Conservation (phyloP, 306 rosid species). For the Potentilla sterilis region DNA sequence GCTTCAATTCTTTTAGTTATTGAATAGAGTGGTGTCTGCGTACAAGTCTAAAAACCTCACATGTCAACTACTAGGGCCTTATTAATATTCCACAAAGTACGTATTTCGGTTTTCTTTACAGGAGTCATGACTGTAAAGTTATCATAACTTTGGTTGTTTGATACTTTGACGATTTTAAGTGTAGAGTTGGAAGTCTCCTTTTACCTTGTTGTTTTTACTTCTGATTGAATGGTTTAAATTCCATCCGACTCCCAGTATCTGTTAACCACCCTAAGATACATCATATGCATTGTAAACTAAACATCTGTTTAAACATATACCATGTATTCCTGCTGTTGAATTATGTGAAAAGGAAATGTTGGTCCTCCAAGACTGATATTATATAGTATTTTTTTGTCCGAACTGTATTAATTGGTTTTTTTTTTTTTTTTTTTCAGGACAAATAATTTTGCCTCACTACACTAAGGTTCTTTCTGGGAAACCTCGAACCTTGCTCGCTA, state of each 20-base stretch:
- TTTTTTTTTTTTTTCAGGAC: constrained; percentile 30
- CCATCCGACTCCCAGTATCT: background rate
- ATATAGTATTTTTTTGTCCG: constrained; percentile 7
- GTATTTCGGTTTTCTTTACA: background rate
- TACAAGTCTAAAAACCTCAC: background rate
- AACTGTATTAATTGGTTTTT: background rate
- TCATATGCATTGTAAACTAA: background rate
- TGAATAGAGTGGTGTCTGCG: constrained; percentile 23
- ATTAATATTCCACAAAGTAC: background rate
- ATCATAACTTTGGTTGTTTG: background rate
- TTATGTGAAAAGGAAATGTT: background rate
- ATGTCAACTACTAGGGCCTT: background rate
- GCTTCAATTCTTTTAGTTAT: constrained; percentile 18
- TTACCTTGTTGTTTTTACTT: background rate
- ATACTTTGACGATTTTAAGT: background rate
- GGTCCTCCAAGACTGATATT: background rate
- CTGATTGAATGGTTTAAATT: background rate
- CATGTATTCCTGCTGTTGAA: background rate
- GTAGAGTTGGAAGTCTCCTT: background rate
- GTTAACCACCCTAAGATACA: background rate
- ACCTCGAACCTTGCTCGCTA: constrained; percentile 32
- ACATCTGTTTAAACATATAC: background rate
- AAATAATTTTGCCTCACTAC: constrained; percentile 47
- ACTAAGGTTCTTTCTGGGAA: constrained; percentile 33
- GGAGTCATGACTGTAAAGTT: background rate